Percentiles rank a stretch among this genome's conserved stretches.
Conservation (phyloP, 2,329 filamentous ascomycete genomes). For the Penicillium sp. region DNA sequence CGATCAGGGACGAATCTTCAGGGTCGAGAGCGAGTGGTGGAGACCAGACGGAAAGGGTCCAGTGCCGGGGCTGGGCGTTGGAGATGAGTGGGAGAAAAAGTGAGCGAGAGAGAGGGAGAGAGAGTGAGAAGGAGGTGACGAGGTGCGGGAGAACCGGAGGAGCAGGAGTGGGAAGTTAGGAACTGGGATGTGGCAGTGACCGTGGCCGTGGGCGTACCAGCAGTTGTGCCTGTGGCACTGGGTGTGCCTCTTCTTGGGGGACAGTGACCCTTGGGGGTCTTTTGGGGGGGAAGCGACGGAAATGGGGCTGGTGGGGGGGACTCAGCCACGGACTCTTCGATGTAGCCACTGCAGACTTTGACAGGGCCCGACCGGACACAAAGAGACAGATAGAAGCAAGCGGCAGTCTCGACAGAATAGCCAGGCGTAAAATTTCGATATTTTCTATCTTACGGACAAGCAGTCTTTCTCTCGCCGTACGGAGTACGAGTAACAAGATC, state of each 20-base stretch:
- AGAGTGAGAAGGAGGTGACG: not conserved
- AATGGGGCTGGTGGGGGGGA: not conserved
- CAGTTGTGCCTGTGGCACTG: not conserved
- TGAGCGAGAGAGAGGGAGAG: not conserved
- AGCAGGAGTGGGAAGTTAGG: not conserved
- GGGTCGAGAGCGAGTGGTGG: not conserved
- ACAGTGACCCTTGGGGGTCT: not conserved
- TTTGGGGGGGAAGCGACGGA: not conserved
- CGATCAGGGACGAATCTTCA: not conserved
- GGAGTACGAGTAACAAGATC: not conserved
- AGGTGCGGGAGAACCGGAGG: not conserved
- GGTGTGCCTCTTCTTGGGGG: no score
- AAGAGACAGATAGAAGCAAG: no score
- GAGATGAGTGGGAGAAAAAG: not conserved
- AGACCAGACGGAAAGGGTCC: conserved; percentile 5
- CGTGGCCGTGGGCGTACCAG: not conserved
- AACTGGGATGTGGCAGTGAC: not conserved
- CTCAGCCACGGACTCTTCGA: not conserved
- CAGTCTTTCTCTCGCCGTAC: not conserved
- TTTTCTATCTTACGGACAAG: no score
- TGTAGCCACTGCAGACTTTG: not conserved
- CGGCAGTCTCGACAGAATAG: no score
- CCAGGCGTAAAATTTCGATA: no score
- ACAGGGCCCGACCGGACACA: not conserved
- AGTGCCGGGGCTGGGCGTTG: not conserved